Conservation (phyloP, 768 basidiomycete genomes). For the Mycena olivaceomarginata region DNA sequence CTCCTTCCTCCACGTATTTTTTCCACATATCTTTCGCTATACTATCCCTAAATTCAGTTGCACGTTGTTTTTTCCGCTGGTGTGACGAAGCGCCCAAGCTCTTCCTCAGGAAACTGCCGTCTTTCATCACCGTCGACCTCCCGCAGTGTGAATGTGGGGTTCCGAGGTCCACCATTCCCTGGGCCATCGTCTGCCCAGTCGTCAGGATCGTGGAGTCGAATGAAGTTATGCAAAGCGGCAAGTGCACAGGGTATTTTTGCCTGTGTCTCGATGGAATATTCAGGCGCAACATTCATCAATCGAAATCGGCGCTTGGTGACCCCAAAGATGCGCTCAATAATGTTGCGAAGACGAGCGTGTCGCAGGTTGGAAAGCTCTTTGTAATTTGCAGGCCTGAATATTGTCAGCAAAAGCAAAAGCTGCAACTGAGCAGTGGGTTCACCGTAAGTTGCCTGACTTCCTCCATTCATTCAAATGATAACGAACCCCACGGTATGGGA, state of each 20-base stretch:
- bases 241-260: slow-evolving; percentile 8
- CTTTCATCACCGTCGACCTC: slow-evolving; percentile 1
- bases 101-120: slow-evolving; percentile 2
- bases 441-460: no score
- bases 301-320: slow-evolving; percentile 1
- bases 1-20: no score
- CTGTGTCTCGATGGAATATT: neutral
- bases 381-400: slow-evolving; percentile 5
- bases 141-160: neutral
- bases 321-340: neutral
- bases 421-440: no score
- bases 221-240: slow-evolving; percentile 5
- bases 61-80: neutral
- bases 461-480: no score
- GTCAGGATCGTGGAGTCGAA: neutral
- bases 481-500: no score
- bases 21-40: neutral
- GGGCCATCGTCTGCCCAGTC: neutral
- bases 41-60: neutral
- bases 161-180: slow-evolving; percentile 1
- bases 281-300: neutral
- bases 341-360: slow-evolving; percentile 2
- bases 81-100: neutral
- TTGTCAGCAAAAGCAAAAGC: no score
- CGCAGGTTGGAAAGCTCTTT: neutral